Percentiles rank a stretch among this genome's conserved stretches.
These are phyloP conservation scores for Tricholoma furcatifolium DNA, from an alignment of 768 basidiomycete genomes.

Conservation along the genomic window DNA sequence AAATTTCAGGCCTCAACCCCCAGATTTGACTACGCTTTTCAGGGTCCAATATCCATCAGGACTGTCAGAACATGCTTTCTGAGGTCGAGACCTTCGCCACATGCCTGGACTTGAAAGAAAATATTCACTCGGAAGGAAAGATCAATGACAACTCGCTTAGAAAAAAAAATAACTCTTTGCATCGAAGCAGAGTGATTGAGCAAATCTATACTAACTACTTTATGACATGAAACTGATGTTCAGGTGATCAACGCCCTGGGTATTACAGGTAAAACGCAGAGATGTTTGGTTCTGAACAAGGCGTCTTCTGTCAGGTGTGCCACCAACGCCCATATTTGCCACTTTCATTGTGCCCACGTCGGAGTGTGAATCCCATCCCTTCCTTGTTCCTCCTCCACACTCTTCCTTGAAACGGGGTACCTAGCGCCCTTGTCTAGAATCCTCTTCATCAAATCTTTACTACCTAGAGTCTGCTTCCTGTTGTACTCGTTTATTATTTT, in stretches of 20 bases:
- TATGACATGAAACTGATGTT: constrained; percentile 8
- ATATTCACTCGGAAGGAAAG: neutral
- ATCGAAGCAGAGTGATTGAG: neutral
- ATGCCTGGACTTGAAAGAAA: neutral
- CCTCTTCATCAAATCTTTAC: constrained; percentile 18
- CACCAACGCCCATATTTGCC: constrained; percentile 8
- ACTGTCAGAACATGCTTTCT: neutral
- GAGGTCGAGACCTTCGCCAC: neutral
- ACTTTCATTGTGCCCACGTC: constrained; percentile 23
- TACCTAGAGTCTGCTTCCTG: constrained; percentile 19
- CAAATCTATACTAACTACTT: neutral
- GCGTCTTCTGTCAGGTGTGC: constrained; percentile 17
- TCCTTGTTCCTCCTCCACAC: constrained; percentile 39
- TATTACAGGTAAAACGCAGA: constrained; percentile 8
- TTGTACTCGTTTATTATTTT: constrained; percentile 27
- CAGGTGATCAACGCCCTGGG: neutral
- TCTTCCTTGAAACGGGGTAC: constrained; percentile 30
- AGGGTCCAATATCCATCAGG: neutral
- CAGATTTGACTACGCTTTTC: too few species aligned
- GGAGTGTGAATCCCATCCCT: constrained; percentile 43
- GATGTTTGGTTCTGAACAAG: constrained; percentile 11
- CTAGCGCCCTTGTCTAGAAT: constrained; percentile 19
- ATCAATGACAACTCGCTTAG: neutral
- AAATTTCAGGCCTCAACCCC: neutral
- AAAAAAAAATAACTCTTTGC: neutral